Percentiles rank a stretch among this genome's conserved stretches.
phyloP scores from a whole-genome alignment of 2,329 filamentous ascomycete genomes.

The Phaeoacremonium minimum region DNA sequence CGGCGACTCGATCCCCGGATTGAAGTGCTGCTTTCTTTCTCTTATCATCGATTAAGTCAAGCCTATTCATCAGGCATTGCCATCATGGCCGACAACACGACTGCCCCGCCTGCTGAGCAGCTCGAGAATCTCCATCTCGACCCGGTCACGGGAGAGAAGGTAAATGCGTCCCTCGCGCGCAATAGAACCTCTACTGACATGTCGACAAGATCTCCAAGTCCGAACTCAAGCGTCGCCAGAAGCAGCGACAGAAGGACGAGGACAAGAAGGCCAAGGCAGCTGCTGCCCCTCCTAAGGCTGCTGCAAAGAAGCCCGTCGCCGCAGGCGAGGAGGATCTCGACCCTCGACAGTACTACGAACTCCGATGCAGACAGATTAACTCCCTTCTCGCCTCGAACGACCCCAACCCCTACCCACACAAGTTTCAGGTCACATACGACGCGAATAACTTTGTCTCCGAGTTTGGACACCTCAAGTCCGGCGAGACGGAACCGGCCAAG shows the following conservation, averaged over 20 bases:
- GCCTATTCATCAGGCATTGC: no score
- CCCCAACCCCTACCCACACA: conserved; percentile 88
- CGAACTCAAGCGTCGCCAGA: conserved; percentile 92
- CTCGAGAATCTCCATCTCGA: conserved; percentile 78
- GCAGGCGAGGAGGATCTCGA: conserved; percentile 56
- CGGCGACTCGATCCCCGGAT: no score
- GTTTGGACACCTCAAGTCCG: conserved; percentile 74
- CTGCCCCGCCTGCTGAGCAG: conserved; percentile 39
- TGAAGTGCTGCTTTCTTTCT: no score
- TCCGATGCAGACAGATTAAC: conserved; percentile 77
- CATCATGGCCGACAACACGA: conserved; percentile 7
- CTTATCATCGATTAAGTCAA: no score
- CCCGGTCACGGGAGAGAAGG: conserved; percentile 83
- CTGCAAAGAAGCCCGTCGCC: conserved; percentile 50
- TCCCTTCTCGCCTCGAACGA: conserved; percentile 68
- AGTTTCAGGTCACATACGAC: conserved; percentile 83
- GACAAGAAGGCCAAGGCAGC: conserved; percentile 87
- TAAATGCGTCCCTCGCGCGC: not conserved
- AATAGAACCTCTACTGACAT: conserved; percentile 2
- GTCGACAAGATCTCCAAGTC: conserved; percentile 63
- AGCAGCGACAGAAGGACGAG: conserved; percentile 80
- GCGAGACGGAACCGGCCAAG: conserved; percentile 74
- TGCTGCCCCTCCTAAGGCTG: conserved; percentile 38
- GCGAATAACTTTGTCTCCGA: conserved; percentile 75
- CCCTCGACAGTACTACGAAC: conserved; percentile 82